Percentiles rank a stretch among this genome's conserved stretches.
Conservation (phyloP, 2,329 filamentous ascomycete species). For the Aspergillus chevalieri region DNA sequence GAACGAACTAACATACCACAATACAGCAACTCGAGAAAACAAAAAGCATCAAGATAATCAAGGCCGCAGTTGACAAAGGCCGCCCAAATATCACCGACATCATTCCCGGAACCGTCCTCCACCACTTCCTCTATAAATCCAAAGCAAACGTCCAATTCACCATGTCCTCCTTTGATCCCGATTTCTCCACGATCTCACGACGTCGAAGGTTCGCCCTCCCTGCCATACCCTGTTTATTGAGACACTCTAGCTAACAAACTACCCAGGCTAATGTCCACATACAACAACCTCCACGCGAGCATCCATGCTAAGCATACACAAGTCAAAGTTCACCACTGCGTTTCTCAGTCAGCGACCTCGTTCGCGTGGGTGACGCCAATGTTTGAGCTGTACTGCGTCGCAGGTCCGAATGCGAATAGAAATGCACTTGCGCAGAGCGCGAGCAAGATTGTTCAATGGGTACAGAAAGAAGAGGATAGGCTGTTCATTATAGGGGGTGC, state of each 20-base stretch:
- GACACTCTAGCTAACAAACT: not conserved
- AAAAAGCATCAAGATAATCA: conserved; percentile 68
- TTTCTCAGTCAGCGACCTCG: conserved; percentile 67
- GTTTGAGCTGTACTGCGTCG: conserved; percentile 95
- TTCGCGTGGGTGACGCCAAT: conserved; percentile 85
- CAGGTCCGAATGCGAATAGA: conserved; percentile 60
- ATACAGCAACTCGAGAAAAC: conserved; percentile 65
- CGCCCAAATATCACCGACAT: conserved; percentile 69
- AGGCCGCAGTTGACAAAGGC: conserved; percentile 62
- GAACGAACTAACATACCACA: conserved; percentile 18
- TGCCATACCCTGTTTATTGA: not conserved
- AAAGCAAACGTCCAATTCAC: conserved; percentile 91
- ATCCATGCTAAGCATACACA: conserved; percentile 81
- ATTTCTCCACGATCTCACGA: conserved; percentile 56
- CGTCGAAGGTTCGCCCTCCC: conserved; percentile 51
- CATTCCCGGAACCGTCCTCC: conserved; percentile 69
- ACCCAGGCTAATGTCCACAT: conserved; percentile 67
- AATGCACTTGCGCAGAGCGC: conserved; percentile 73
- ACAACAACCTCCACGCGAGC: conserved; percentile 74
- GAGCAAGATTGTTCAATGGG: conserved; percentile 86
- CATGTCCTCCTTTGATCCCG: conserved; percentile 73
- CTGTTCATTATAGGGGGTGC: conserved; percentile 97
- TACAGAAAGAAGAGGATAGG: conserved; percentile 82
- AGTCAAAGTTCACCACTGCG: conserved; percentile 77
- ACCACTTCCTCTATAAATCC: conserved; percentile 95